Evolutionary conservation across 257 asterid species (phyloP).

Genomic region (Solanum ahanhuiri): DNA sequence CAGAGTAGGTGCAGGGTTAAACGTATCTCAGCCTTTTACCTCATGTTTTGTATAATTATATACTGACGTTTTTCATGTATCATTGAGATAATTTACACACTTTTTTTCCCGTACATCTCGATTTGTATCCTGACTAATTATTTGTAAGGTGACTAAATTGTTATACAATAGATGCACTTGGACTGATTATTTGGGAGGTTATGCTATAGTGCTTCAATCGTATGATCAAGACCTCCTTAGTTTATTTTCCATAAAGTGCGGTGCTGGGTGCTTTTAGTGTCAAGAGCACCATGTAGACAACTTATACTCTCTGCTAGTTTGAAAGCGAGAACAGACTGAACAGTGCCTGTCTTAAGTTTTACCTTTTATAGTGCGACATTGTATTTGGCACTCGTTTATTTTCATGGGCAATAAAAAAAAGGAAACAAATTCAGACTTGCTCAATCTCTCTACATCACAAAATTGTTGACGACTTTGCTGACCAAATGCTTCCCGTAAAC

Average conservation of each 20-base stretch:
- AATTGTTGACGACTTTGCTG: conserved; percentile 56
- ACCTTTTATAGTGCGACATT: not conserved
- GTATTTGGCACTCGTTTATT: not conserved
- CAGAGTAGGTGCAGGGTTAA: not conserved
- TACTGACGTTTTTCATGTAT: not conserved
- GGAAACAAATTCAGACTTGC: not conserved
- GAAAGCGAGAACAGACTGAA: not conserved
- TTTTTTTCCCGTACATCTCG: not conserved
- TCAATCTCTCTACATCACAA: conserved; percentile 13
- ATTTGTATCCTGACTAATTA: not conserved
- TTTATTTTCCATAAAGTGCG: not conserved
- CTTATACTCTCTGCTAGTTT: not conserved
- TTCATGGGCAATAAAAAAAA: not conserved
- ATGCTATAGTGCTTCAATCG: not conserved
- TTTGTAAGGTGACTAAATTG: not conserved
- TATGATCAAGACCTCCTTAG: not conserved
- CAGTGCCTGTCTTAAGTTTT: not conserved
- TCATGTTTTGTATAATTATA: not conserved
- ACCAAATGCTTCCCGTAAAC: conserved; percentile 85
- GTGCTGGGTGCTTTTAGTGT: not conserved
- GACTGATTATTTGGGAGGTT: not conserved
- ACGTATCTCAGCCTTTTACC: not conserved
- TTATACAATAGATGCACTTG: not conserved
- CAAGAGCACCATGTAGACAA: not conserved
- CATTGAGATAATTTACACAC: not conserved